These are phyloP conservation scores for Phialemoniopsis sp. DNA, from an alignment of 2,329 filamentous ascomycete genomes.

Conservation along the genomic window DNA sequence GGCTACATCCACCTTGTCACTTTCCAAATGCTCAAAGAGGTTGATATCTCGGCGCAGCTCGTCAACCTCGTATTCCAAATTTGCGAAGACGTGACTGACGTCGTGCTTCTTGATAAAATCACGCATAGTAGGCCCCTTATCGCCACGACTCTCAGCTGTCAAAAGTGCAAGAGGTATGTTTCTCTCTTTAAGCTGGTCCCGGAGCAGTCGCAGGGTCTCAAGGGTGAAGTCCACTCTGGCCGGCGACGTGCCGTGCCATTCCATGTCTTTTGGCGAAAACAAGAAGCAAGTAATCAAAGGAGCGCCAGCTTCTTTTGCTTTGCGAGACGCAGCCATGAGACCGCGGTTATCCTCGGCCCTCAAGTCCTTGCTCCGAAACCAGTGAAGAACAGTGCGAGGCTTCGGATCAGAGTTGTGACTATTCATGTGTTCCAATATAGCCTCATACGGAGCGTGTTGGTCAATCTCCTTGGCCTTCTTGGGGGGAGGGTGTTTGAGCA, in stretches of 20 bases:
- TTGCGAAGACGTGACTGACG: slow-evolving; percentile 15
- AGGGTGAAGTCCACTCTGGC: slow-evolving; percentile 16
- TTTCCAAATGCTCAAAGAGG: slow-evolving; percentile 9
- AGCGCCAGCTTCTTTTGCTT: slow-evolving; percentile 9
- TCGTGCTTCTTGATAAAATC: slow-evolving; percentile 10
- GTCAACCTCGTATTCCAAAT: slow-evolving; percentile 18
- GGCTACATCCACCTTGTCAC: not conserved
- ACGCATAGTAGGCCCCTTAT: slow-evolving; percentile 9
- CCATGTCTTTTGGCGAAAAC: slow-evolving; percentile 15
- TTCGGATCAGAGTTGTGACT: slow-evolving; percentile 2
- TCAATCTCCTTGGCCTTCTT: slow-evolving; percentile 19
- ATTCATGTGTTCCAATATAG: slow-evolving; percentile 8
- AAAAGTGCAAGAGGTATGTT: slow-evolving; percentile 14
- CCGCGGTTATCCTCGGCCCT: slow-evolving; percentile 16
- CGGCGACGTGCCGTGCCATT: slow-evolving; percentile 17
- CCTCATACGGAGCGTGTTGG: slow-evolving; percentile 10
- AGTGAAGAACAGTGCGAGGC: slow-evolving; percentile 13
- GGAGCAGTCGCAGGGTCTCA: slow-evolving; percentile 12
- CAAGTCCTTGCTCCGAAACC: slow-evolving; percentile 19
- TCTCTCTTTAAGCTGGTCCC: slow-evolving; percentile 10
- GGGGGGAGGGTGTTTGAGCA: slow-evolving; percentile 17
- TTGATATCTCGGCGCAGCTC: slow-evolving; percentile 17
- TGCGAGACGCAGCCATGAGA: slow-evolving; percentile 12
- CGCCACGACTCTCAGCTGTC: slow-evolving; percentile 10
- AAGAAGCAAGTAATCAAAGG: slow-evolving; percentile 14